These are phyloP conservation scores for Amauroascus niger DNA, from an alignment of 2,329 filamentous ascomycete genomes.

Conservation along the genomic window DNA sequence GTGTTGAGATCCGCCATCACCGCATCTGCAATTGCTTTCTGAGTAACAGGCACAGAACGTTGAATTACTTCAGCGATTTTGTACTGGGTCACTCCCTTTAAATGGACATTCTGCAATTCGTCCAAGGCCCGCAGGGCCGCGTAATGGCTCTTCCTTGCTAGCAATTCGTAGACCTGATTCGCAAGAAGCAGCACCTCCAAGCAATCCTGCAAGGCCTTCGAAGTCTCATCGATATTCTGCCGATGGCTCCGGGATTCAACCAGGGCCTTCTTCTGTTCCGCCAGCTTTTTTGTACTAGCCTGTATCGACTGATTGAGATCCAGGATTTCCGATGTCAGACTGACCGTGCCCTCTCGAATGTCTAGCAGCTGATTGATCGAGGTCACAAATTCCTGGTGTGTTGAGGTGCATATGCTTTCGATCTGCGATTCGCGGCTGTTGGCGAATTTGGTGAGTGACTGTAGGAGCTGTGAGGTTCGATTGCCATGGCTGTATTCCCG, in stretches of 20 bases:
- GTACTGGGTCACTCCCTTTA: conserved; percentile 89
- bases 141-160: conserved; percentile 91
- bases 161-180: conserved; percentile 85
- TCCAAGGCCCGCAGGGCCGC: conserved; percentile 86
- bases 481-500: conserved; percentile 77
- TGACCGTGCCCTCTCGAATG: conserved; percentile 82
- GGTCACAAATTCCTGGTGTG: conserved; percentile 90
- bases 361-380: conserved; percentile 91
- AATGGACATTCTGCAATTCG: conserved; percentile 89
- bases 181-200: conserved; percentile 84
- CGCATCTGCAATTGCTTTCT: conserved; percentile 86
- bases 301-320: conserved; percentile 92
- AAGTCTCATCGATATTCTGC: conserved; percentile 91
- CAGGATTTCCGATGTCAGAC: conserved; percentile 80
- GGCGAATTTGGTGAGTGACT: conserved; percentile 71
- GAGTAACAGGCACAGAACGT: conserved; percentile 84
- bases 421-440: conserved; percentile 83
- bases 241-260: conserved; percentile 86
- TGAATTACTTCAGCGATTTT: conserved; percentile 93
- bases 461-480: conserved; percentile 61
- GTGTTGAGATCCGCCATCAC: conserved; percentile 97
- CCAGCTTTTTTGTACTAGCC: conserved; percentile 83
- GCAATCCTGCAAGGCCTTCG: conserved; percentile 78
- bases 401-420: conserved; percentile 85
- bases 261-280: conserved; percentile 84